Evolutionary conservation across 495 filamentous ascomycete genomes (phyloP), one percentile per base, ranked within the genome.

Genomic region (Hypoxylon crocopeplum): DNA sequence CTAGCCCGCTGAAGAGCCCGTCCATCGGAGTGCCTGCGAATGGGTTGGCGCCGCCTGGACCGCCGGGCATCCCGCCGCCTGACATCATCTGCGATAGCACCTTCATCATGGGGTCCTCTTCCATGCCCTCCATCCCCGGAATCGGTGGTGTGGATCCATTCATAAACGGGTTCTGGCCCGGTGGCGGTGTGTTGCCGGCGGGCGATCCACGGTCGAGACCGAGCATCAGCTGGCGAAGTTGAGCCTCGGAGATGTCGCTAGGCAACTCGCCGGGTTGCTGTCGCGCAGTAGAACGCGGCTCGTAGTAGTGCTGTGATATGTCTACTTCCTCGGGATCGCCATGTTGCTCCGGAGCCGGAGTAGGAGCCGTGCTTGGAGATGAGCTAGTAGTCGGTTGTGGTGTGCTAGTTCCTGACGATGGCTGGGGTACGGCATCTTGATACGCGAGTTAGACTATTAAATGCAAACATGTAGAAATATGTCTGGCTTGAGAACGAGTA

Each of bases 321-420:
- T 91, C 88, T 21, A 89, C 81, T 69, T 91, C 88, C 5, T 87
- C 86, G 1, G 89, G 89, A 62, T 92, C 89, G 39, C 67, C 79
- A 49, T 78, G 71, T 25, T 56, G 59, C 1, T 64, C 48, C 12
- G 66, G 38, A 34, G 72, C 33, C 19, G 62, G 48, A 12, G 62
- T 49, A 34, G 60, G 20, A 6, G 66, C 58, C 34, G 59, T n/a
- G 8, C 47, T 45, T 24, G 65, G 13, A 1, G 62, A 34, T 10
- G 56, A 33, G 1, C 53, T 44, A 8, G 67, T 22, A 3, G 59
- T 47, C 19, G 41, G 40, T 32, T 53, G 48, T 34, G 33, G 15
- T 8, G 29, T 34, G 39, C 32, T 38, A 19, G 65, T 45, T 40
- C 40, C 58, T 15, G 59, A 38, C 5, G 64, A 32, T 17, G 38